A percentile compares a stretch with the other conserved stretches of the same genome.
Conservation (phyloP, 192 early-diverging fungal species). For the Gaertneriomyces semiglobifer region DNA sequence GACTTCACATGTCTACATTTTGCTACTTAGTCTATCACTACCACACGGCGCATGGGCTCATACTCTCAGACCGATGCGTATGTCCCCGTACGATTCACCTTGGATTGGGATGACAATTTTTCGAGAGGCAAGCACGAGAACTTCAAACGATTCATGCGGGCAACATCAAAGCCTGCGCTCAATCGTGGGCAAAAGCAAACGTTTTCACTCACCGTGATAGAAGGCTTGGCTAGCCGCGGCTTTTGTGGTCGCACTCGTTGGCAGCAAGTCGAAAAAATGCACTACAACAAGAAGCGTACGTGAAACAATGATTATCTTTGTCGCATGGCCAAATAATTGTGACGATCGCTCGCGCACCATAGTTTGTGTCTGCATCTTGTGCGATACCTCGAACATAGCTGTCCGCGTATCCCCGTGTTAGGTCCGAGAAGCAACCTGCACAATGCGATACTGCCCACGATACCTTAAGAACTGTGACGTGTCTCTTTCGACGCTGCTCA, state of each 20-base stretch:
- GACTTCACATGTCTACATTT: no score
- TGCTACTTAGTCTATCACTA: no score
- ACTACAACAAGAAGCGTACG: slow-evolving; percentile 2
- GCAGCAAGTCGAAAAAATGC: slow-evolving; percentile 24
- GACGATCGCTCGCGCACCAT: slow-evolving; percentile 2
- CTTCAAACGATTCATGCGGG: not conserved
- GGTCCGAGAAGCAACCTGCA: not conserved
- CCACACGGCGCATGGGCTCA: no score
- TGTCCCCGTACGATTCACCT: slow-evolving; percentile 12
- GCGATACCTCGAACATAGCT: slow-evolving; percentile 23
- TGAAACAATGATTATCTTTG: not conserved
- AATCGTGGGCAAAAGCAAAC: not conserved
- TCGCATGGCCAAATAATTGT: not conserved
- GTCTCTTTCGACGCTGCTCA: not conserved
- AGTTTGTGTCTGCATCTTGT: slow-evolving; percentile 7
- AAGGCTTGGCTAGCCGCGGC: slow-evolving; percentile 21
- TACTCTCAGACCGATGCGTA: not conserved
- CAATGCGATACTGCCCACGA: not conserved
- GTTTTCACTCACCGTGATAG: slow-evolving; percentile 17
- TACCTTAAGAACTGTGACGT: slow-evolving; percentile 13
- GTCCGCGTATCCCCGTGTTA: not conserved
- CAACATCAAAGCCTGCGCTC: not conserved
- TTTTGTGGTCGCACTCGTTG: not conserved
- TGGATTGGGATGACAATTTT: slow-evolving; percentile 11
- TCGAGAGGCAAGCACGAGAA: slow-evolving; percentile 9